Conservation (phyloP, 1,284 basidiomycete genomes). For the Phenoliferia sp. region DNA sequence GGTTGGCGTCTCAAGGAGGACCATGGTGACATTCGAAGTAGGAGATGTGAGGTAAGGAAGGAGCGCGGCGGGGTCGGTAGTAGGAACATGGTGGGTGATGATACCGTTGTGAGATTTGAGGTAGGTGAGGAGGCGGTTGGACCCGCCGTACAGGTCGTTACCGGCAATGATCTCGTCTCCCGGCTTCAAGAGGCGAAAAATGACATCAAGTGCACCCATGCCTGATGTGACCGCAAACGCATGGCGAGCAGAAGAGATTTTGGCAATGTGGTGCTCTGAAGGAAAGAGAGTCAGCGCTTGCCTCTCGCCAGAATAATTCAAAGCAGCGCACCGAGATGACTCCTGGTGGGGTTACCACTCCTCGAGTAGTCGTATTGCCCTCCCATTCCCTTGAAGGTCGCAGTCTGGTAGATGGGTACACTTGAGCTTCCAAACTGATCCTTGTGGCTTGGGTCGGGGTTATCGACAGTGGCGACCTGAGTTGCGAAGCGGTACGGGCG, state of each 20-base stretch:
- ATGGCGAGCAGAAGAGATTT: conserved; percentile 82
- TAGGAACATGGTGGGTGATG: conserved; percentile 89
- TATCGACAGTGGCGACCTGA: conserved; percentile 86
- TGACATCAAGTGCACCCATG: conserved; percentile 96
- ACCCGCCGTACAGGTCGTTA: conserved; percentile 94
- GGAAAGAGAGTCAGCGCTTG: neutral
- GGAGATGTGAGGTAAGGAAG: conserved; percentile 62
- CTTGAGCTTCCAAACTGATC: conserved; percentile 93
- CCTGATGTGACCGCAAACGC: conserved; percentile 90
- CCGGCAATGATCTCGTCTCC: conserved; percentile 90
- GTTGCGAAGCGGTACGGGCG: conserved; percentile 31
- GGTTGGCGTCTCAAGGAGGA: conserved; percentile 93
- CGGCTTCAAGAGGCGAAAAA: conserved; percentile 87
- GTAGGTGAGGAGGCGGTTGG: conserved; percentile 84
- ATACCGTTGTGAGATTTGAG: conserved; percentile 82
- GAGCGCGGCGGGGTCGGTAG: conserved; percentile 66
- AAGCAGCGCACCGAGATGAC: conserved; percentile 67
- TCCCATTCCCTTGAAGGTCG: conserved; percentile 94
- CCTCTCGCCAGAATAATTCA: too few relatives aligned
- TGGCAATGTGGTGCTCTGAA: conserved; percentile 86
- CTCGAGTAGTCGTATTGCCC: conserved; percentile 83
- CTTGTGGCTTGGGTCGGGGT: conserved; percentile 63
- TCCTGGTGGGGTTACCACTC: conserved; percentile 94
- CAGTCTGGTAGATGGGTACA: conserved; percentile 95
- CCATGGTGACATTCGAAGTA: conserved; percentile 74